phyloP scores from a whole-genome alignment of 2,329 filamentous ascomycete genomes.

The Thielaviopsis cerberus region DNA sequence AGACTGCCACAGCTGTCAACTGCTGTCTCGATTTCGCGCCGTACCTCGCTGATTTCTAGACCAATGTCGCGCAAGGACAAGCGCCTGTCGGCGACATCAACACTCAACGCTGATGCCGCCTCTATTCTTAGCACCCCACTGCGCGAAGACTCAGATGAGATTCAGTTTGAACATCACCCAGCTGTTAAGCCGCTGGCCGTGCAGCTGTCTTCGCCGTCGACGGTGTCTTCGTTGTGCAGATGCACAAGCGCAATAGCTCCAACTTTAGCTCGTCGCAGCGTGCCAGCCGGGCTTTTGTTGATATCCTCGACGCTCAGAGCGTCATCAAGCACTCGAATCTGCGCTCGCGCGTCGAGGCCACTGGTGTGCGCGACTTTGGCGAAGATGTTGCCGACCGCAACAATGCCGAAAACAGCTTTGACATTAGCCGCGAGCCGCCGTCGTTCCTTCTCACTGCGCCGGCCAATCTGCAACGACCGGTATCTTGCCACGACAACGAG shows the following conservation, averaged over 20 bases:
- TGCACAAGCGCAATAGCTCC: conserved; percentile 9
- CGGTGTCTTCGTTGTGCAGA: not conserved
- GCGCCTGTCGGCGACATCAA: conserved; percentile 1
- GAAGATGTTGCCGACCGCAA: conserved; percentile 49
- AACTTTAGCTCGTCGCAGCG: conserved; percentile 6
- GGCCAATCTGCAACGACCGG: not conserved
- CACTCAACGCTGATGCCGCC: conserved; percentile 2
- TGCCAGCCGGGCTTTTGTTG: conserved; percentile 20
- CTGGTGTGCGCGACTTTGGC: conserved; percentile 36
- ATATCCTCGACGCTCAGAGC: conserved; percentile 40
- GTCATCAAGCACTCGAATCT: conserved; percentile 32
- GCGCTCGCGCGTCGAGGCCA: conserved; percentile 27
- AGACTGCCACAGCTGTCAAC: not conserved
- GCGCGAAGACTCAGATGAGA: not conserved
- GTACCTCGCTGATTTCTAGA: conserved; percentile 2
- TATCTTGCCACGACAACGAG: conserved; percentile 1
- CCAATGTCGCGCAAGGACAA: conserved; percentile 10
- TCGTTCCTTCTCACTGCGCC: conserved; percentile 1
- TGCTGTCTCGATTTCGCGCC: not conserved
- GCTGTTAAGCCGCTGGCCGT: conserved; percentile 10
- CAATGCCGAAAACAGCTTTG: conserved; percentile 21
- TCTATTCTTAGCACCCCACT: not conserved
- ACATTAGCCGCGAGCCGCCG: not conserved
- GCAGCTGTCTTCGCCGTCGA: conserved; percentile 3
- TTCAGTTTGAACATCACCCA: conserved; percentile 11